These are phyloP conservation scores for Gossypium anomalum DNA, from an alignment of 345 rosid species.

Conservation along the genomic window DNA sequence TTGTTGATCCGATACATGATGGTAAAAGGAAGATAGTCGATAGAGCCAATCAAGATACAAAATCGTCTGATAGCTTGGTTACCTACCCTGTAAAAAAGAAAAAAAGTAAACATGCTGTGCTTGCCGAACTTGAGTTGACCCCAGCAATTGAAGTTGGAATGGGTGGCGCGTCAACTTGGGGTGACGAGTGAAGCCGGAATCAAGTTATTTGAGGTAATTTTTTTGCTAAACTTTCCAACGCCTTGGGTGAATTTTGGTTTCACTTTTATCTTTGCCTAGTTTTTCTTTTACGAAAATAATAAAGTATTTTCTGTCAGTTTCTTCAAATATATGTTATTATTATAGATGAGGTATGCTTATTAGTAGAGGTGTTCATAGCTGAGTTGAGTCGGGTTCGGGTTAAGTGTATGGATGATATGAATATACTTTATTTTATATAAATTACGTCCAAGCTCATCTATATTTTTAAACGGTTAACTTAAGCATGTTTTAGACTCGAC, in stretches of 20 bases:
- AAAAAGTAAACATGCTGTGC: slow-evolving; percentile 34
- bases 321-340: too few relatives aligned
- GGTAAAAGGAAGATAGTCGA: slow-evolving; percentile 21
- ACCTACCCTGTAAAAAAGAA: slow-evolving; percentile 37
- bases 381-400: too few relatives aligned
- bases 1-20: slow-evolving; percentile 17
- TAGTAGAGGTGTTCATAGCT: too few relatives aligned
- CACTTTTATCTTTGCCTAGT: neutral
- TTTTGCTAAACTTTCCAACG: neutral
- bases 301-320: too few relatives aligned
- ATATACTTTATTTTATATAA: too few relatives aligned
- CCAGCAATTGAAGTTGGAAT: slow-evolving; percentile 53
- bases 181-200: slow-evolving; percentile 22
- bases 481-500: too few relatives aligned
- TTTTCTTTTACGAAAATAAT: too few relatives aligned
- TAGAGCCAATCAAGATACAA: slow-evolving; percentile 22
- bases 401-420: too few relatives aligned
- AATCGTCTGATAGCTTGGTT: slow-evolving; percentile 26
- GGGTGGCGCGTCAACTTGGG: slow-evolving; percentile 86
- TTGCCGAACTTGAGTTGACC: slow-evolving; percentile 26
- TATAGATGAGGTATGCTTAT: too few relatives aligned
- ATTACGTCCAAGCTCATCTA: too few relatives aligned
- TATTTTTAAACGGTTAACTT: too few relatives aligned
- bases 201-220: neutral
- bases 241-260: neutral